phyloP scores from a whole-genome alignment of 352 stramenopile genomes.

The Elongisporangium anandrum region DNA sequence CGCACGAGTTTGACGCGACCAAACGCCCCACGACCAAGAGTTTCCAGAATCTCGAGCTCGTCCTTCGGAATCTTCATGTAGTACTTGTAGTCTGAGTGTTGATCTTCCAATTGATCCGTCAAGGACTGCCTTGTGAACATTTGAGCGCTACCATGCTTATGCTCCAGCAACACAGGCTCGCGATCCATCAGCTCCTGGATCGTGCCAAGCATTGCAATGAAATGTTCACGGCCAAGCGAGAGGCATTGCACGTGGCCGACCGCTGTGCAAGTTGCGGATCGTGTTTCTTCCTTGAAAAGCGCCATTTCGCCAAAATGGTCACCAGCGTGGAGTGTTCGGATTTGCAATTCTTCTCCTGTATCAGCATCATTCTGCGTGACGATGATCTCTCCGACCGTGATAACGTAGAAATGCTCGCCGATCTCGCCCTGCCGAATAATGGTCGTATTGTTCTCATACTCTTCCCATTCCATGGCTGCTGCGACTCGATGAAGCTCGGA shows the following conservation, averaged over 20 bases:
- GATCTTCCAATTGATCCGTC: constrained; percentile 47
- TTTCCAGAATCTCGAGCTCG: constrained; percentile 74
- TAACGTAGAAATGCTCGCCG: constrained; percentile 76
- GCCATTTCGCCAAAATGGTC: constrained; percentile 95
- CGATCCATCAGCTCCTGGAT: constrained; percentile 78
- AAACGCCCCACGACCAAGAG: constrained; percentile 82
- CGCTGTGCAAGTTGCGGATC: constrained; percentile 89
- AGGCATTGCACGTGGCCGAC: constrained; percentile 57
- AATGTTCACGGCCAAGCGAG: constrained; percentile 61
- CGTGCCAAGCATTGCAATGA: constrained; percentile 76
- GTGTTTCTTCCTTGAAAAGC: constrained; percentile 89
- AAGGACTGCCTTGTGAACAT: constrained; percentile 73
- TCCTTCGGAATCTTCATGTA: constrained; percentile 66
- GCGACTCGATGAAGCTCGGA: constrained; percentile 68
- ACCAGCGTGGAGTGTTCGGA: constrained; percentile 57
- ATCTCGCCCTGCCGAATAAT: constrained; percentile 75
- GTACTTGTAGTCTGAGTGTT: constrained; percentile 57
- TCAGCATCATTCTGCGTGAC: constrained; percentile 52
- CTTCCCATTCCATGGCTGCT: constrained; percentile 79
- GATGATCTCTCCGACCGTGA: constrained; percentile 69
- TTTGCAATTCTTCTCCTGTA: constrained; percentile 35
- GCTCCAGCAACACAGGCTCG: constrained; percentile 26
- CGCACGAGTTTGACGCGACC: constrained; percentile 87
- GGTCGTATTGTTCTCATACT: constrained; percentile 43
- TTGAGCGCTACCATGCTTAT: constrained; percentile 21